A percentile compares a stretch with the other conserved stretches of the same genome.
Evolutionary conservation across 1,284 basidiomycete genomes (phyloP).

Genomic region (Fomitiporia mediterranea): DNA sequence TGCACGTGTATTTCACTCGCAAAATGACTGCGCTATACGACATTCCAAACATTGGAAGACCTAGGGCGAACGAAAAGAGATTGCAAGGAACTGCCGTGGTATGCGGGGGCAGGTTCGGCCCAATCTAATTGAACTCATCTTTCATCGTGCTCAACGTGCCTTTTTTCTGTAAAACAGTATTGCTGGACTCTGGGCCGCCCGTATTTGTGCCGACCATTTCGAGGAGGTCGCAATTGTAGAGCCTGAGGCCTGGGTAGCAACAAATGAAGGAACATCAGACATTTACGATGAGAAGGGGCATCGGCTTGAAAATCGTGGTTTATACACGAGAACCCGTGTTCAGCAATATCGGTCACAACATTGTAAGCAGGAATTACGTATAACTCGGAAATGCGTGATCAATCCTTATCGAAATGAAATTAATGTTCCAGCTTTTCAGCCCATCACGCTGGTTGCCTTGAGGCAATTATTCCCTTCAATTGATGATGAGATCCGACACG

Average conservation of each 20-base stretch:
- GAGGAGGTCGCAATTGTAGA: conserved; percentile 33
- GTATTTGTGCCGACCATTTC: conserved; percentile 31
- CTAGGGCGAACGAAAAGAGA: conserved; percentile 10
- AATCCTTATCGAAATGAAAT: neutral
- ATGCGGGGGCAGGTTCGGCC: conserved; percentile 29
- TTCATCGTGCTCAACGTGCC: neutral
- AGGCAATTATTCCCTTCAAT: conserved; percentile 26
- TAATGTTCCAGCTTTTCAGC: conserved; percentile 18
- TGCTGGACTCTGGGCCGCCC: conserved; percentile 28
- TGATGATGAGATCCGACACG: conserved; percentile 23
- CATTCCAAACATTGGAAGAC: conserved; percentile 16
- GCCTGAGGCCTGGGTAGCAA: conserved; percentile 28
- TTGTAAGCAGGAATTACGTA: conserved; percentile 20
- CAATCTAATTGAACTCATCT: neutral
- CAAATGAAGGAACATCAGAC: conserved; percentile 2
- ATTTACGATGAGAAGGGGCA: conserved; percentile 5
- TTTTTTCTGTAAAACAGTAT: conserved; percentile 23
- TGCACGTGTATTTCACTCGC: neutral
- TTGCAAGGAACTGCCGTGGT: conserved; percentile 27
- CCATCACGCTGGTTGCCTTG: conserved; percentile 20
- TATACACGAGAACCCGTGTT: conserved; percentile 26
- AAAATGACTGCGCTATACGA: conserved; percentile 14
- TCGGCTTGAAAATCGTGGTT: conserved; percentile 10
- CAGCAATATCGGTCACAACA: conserved; percentile 29
- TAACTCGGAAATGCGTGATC: conserved; percentile 4